Evolutionary conservation across 495 filamentous ascomycete genomes (phyloP), one percentile per base, ranked within the genome.

Genomic region (Physcia stellaris): DNA sequence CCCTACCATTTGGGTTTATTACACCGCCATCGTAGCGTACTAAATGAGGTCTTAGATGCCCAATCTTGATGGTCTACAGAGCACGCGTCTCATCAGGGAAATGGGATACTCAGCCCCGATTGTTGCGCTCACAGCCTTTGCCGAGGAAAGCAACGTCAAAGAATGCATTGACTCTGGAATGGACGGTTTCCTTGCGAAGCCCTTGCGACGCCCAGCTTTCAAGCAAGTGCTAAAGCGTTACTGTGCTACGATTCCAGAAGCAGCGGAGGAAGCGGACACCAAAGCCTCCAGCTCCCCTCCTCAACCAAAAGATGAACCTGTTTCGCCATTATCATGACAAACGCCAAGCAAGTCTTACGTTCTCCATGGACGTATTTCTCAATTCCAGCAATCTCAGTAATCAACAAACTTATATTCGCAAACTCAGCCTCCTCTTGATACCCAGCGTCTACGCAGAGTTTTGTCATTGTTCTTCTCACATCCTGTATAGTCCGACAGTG

Each of bases 51-150:
- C 3, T 12, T 41, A 88, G 66, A 95, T 95, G 87, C 87, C 87
- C 13, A 88, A 87, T 50, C 69, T 95, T 7, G 85, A 94, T 45
- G 87, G 87, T 4, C 67, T 94, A 18, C 74, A 93, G 54, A 86
- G 79, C 32, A 94, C 87, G 0, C 69, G 81, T n/a, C 66, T 90
- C 12, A 94, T 94, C 42, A 73, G 87, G 4, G 62, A 84, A 45
- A 79, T 88, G 62, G 87, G 87, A 10, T 95, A 87, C 53, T 76
- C 71, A 16, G 80, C 81, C 4, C 87, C 87, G 5, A 95, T 95
- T 46, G 86, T 95, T 9, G 87, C 87, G 2, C 59, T 95, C 29
- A 90, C 84, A 19, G 87, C 87, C 0, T 94, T 93, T 55, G 72
- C 83, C 10, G 87, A 94, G 50, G 86, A 90, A 49, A 79, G 73